Base-by-base conservation (phyloP, 495 filamentous ascomycete genomes). In the Podospora anserina region DNA sequence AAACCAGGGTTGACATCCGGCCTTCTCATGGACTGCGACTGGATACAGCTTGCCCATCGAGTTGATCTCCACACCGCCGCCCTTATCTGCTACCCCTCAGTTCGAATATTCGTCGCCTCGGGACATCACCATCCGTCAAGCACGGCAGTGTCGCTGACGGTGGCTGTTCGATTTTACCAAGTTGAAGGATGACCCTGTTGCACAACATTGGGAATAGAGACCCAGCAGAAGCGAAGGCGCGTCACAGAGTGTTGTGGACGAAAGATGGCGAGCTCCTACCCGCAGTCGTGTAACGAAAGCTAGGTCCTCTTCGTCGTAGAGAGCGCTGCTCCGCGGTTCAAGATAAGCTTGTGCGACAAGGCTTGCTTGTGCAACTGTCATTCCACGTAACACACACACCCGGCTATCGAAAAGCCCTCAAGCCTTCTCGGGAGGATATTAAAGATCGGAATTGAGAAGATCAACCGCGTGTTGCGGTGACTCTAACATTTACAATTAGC, bases 401-500 rank as follows among this genome's bases (percentile, higher is more conserved):
- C 39, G 39, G 39, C 39, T 49, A 13, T 11, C 13, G 39, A 49
- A 49, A 49, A 49, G 15, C 6, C 39, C 39, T 49, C 39, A 49
- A 11, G 39, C 39, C 39, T 49, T 49, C 39, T 49, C 39, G 15
- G 39, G 39, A 49, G 15, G 39, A 49, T 49, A 49, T 49, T 49
- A 13, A 49, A 18, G 39, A 49, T 49, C 39, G 13, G 39, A 11
- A 11, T 49, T 49, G 5, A 49, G 15, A 13, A 3, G 56, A 20
- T 16, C 23, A 61, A 28, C 11, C 27, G 18, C 19, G 4, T 19
- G 65, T 61, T 67, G 65, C 65, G 65, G 65, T 67, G 65, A 61
- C 65, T 18, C 49, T 67, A 61, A 62, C 57, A 67, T 61, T 67
- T 67, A 67, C 23, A 62, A 62, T 34, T 62, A 62, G 27, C 27